phyloP scores from a whole-genome alignment of 2,329 filamentous ascomycete genomes.

The Colletotrichum somersetense region DNA sequence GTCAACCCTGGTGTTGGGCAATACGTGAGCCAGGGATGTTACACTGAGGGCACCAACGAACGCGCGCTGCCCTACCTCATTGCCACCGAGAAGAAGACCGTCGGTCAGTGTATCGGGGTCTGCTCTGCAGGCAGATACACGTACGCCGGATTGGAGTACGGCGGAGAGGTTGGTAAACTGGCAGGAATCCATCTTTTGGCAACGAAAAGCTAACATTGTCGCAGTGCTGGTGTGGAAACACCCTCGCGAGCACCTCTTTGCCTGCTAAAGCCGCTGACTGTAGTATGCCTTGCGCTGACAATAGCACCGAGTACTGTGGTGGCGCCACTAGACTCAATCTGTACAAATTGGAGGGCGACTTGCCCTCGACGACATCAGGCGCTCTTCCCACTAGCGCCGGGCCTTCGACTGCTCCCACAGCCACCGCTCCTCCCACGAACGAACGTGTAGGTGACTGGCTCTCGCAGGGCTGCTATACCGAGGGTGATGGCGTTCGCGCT shows the following conservation, averaged over 20 bases:
- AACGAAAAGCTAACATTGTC: not conserved
- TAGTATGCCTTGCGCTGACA: slow-evolving; percentile 51
- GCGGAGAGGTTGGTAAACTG: slow-evolving; percentile 50
- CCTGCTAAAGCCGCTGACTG: slow-evolving; percentile 50
- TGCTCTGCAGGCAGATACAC: slow-evolving; percentile 48
- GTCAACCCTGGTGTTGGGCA: slow-evolving; percentile 55
- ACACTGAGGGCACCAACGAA: slow-evolving; percentile 43
- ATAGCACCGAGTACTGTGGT: slow-evolving; percentile 54
- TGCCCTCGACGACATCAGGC: slow-evolving; percentile 11
- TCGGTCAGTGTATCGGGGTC: slow-evolving; percentile 46
- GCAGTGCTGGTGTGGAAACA: slow-evolving; percentile 55
- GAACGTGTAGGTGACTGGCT: slow-evolving; percentile 47
- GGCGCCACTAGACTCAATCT: slow-evolving; percentile 52
- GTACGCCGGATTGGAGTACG: slow-evolving; percentile 55
- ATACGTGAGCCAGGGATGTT: slow-evolving; percentile 39
- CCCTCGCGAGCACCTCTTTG: slow-evolving; percentile 46
- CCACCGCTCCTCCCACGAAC: slow-evolving; percentile 36
- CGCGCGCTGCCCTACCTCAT: slow-evolving; percentile 44
- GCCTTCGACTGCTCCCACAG: slow-evolving; percentile 6
- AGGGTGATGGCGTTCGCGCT: slow-evolving; percentile 50
- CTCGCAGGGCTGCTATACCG: slow-evolving; percentile 55
- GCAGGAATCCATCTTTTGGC: too few relatives aligned
- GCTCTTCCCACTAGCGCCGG: slow-evolving; percentile 2
- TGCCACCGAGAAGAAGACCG: slow-evolving; percentile 43
- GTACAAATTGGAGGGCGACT: slow-evolving; percentile 46